phyloP scores from a whole-genome alignment of 2,329 filamentous ascomycete genomes.

The Cladophialophora exuberans region DNA sequence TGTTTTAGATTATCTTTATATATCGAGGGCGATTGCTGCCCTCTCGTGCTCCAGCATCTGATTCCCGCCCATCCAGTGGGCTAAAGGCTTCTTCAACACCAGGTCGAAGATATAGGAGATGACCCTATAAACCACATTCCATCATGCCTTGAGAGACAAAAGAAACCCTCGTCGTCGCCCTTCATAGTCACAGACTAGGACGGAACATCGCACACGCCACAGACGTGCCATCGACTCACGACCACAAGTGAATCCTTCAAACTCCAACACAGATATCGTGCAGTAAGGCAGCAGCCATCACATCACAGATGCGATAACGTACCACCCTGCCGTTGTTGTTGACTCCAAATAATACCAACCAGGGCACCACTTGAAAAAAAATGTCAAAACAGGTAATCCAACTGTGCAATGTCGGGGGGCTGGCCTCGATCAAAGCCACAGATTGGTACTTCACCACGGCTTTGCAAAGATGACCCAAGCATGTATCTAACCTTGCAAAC shows the following conservation, averaged over 20 bases:
- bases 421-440: conserved; percentile 27
- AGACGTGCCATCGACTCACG: conserved; percentile 30
- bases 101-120: conserved; percentile 59
- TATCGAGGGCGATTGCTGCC: conserved; percentile 38
- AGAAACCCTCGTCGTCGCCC: conserved; percentile 9
- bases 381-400: conserved; percentile 14
- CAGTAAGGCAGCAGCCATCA: conserved; percentile 33
- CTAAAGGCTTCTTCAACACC: conserved; percentile 44
- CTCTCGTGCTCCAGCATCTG: conserved; percentile 50
- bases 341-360: conserved; percentile 38
- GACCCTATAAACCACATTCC: conserved; percentile 49
- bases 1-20: conserved; percentile 44
- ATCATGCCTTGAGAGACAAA: conserved; percentile 6
- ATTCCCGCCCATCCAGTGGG: conserved; percentile 47
- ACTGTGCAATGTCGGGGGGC: conserved; percentile 13
- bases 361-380: conserved; percentile 35
- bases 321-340: conserved; percentile 34
- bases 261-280: conserved; percentile 18
- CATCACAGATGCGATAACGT: conserved; percentile 42
- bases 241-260: conserved; percentile 6
- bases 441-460: conserved; percentile 33
- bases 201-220: conserved; percentile 38
- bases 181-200: conserved; percentile 41
- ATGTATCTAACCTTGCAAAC: conserved; percentile 45
- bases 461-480: conserved; percentile 38